Conservation (phyloP, 2,329 filamentous ascomycete species). For the Arthrobotrys entomopaga region DNA sequence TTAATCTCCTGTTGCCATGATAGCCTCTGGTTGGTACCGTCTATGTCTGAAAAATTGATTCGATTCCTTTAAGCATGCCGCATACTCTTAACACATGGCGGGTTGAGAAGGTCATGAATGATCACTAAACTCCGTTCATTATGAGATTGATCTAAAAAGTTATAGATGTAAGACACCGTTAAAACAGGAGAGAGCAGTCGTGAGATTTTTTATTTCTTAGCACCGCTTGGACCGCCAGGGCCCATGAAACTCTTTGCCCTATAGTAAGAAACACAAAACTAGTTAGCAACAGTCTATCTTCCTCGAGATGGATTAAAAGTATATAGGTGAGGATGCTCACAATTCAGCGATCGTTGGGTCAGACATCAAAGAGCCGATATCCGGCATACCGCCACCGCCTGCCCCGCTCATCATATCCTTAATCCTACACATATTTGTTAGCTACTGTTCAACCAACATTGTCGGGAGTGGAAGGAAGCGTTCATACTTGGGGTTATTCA, state of each 20-base stretch:
- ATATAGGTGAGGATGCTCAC: conserved; percentile 71
- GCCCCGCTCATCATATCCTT: conserved; percentile 81
- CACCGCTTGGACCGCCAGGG: conserved; percentile 52
- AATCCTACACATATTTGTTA: conserved; percentile 64
- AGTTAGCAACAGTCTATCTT: conserved; percentile 45
- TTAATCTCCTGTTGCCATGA: conserved; percentile 32
- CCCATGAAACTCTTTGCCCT: conserved; percentile 75
- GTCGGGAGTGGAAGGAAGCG: not conserved
- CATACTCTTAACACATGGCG: not conserved
- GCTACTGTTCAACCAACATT: not conserved
- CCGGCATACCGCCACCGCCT: conserved; percentile 79
- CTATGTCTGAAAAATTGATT: no score
- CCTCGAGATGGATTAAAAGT: not conserved
- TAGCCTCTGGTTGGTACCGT: conserved; percentile 12
- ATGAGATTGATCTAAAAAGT: conserved; percentile 34
- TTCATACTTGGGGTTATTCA: conserved; percentile 81
- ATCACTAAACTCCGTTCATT: conserved; percentile 34
- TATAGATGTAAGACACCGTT: conserved; percentile 31
- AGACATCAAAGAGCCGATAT: conserved; percentile 84
- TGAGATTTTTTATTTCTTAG: conserved; percentile 38
- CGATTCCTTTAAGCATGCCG: no score
- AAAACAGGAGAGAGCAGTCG: conserved; percentile 5
- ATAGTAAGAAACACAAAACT: conserved; percentile 30
- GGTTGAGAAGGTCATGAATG: not conserved
- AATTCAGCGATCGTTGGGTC: conserved; percentile 93